Percentiles rank a stretch among this genome's conserved stretches.
Conservation (phyloP, 345 rosid species). For the Populus pruinosa region DNA sequence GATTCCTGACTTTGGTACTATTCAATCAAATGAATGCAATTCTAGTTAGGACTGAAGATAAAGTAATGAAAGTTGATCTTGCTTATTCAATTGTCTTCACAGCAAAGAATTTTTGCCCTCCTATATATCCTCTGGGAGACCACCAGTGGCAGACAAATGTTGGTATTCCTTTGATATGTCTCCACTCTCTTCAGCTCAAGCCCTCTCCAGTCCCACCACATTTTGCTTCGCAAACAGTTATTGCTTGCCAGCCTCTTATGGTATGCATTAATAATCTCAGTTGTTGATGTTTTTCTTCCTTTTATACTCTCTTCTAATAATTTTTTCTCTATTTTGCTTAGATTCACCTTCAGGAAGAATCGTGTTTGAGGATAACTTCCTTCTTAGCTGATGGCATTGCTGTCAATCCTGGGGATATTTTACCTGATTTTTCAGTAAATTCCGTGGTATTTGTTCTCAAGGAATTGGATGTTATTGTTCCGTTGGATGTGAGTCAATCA, state of each 20-base stretch:
- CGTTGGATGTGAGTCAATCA: constrained; percentile 52
- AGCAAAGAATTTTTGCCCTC: constrained; percentile 81
- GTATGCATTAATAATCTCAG: constrained; percentile 38
- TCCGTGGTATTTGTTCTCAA: constrained; percentile 57
- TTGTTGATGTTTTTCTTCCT: not conserved
- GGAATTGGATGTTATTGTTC: constrained; percentile 75
- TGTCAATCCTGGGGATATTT: constrained; percentile 73
- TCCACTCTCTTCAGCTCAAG: constrained; percentile 82
- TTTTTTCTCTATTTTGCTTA: constrained; percentile 32
- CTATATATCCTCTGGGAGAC: constrained; percentile 78
- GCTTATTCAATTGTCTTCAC: constrained; percentile 22
- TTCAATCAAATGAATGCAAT: not conserved
- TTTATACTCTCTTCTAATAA: not conserved
- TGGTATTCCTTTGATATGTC: constrained; percentile 71
- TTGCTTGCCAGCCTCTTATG: constrained; percentile 89
- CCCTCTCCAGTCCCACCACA: constrained; percentile 85
- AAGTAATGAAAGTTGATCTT: not conserved
- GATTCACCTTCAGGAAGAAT: constrained; percentile 96
- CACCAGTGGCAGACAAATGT: constrained; percentile 59
- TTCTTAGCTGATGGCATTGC: constrained; percentile 94
- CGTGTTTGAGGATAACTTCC: constrained; percentile 89
- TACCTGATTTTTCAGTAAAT: constrained; percentile 75
- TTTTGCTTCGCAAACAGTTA: constrained; percentile 78
- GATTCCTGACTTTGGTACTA: constrained; percentile 79
- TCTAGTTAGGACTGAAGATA: not conserved